Evolutionary conservation across 805 yeast species (phyloP).

Genomic region (Candida dajiaensis): DNA sequence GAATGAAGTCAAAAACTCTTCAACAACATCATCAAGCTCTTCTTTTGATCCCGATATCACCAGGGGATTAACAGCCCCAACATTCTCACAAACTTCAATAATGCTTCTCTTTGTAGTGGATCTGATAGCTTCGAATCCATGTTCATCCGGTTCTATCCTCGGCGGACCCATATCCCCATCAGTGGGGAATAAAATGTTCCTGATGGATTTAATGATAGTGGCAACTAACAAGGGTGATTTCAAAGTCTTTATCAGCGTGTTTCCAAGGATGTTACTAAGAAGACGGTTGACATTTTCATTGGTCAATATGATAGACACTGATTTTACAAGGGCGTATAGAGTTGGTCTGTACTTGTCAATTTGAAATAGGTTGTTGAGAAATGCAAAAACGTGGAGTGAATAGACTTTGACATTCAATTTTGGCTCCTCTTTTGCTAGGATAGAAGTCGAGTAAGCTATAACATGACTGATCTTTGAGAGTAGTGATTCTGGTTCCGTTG

Average conservation of each 20-base stretch:
- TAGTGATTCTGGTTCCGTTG: not conserved
- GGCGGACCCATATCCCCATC: slow-evolving; percentile 48
- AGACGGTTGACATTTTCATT: slow-evolving; percentile 11
- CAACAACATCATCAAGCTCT: slow-evolving; percentile 21
- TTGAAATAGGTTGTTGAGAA: slow-evolving; percentile 20
- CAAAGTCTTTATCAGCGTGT: slow-evolving; percentile 12
- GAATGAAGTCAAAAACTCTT: slow-evolving; percentile 29
- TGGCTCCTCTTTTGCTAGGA: not conserved
- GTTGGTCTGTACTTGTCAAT: slow-evolving; percentile 24
- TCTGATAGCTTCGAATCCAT: slow-evolving; percentile 30
- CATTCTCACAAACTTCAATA: slow-evolving; percentile 16
- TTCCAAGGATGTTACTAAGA: slow-evolving; percentile 18
- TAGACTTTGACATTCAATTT: slow-evolving; percentile 2
- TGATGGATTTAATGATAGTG: slow-evolving; percentile 22
- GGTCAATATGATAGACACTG: slow-evolving; percentile 14
- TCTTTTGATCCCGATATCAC: slow-evolving; percentile 19
- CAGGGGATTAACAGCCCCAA: slow-evolving; percentile 13
- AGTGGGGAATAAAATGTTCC: slow-evolving; percentile 40
- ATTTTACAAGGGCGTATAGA: slow-evolving; percentile 24
- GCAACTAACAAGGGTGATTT: slow-evolving; percentile 16
- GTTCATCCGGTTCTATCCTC: slow-evolving; percentile 33
- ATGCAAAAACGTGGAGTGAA: slow-evolving; percentile 17
- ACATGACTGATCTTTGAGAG: slow-evolving; percentile 11
- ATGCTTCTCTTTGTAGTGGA: slow-evolving; percentile 23
- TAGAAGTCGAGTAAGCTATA: slow-evolving; percentile 14